A percentile compares a stretch with the other conserved stretches of the same genome.
Conservation (phyloP, 1,139 yeast species). For the Saccharomyces pastorianus region DNA sequence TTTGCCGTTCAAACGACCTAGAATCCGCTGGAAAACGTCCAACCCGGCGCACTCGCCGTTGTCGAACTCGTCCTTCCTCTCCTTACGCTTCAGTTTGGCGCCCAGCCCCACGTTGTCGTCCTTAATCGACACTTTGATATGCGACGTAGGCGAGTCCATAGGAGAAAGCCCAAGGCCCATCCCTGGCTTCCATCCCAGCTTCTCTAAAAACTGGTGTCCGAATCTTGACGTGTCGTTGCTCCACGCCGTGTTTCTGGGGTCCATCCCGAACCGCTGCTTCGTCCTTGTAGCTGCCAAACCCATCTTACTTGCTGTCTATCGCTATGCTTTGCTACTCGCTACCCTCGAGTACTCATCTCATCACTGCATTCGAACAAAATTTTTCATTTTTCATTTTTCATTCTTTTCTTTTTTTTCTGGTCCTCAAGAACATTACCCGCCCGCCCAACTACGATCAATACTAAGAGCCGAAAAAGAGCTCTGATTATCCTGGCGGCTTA, state of each 20-base stretch:
- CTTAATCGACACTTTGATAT: conserved; percentile 73
- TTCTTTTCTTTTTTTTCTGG: not conserved
- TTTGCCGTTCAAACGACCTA: conserved; percentile 78
- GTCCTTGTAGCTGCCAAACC: conserved; percentile 84
- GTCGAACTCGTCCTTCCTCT: conserved; percentile 53
- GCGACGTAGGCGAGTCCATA: conserved; percentile 57
- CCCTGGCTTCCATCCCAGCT: conserved; percentile 90
- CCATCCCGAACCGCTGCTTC: conserved; percentile 81
- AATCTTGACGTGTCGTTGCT: conserved; percentile 77
- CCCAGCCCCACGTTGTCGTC: conserved; percentile 84
- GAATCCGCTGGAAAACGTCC: conserved; percentile 83
- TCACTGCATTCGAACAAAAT: not conserved
- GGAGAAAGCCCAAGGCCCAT: conserved; percentile 70
- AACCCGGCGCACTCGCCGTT: conserved; percentile 83
- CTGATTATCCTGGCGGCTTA: no score
- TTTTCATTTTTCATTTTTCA: not conserved
- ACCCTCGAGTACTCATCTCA: not conserved
- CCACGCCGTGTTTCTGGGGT: conserved; percentile 94
- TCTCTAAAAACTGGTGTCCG: conserved; percentile 78
- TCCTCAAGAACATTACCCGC: not conserved
- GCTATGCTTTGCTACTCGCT: not conserved
- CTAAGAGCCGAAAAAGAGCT: no score
- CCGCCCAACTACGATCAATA: not conserved
- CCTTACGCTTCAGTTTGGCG: conserved; percentile 54
- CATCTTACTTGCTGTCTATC: conserved; percentile 33